Evolutionary conservation across 208 protist genomes (phyloP), one percentile per base, ranked within the genome.

Genomic region (Leishmania turanica): DNA sequence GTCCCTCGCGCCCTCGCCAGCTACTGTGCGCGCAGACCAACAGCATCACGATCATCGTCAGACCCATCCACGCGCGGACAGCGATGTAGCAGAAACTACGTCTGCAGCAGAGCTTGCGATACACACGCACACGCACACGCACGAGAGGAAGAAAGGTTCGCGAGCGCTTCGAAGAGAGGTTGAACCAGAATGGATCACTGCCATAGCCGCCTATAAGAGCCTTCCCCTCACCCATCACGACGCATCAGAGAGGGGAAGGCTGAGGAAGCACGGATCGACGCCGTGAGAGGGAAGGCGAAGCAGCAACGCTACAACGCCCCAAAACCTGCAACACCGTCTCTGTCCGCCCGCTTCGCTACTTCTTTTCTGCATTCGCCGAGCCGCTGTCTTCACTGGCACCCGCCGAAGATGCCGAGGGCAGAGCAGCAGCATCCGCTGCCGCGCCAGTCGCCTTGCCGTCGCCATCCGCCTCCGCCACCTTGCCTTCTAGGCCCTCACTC

Each of bases 401-500:
- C 51, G 13, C 49, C 19, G 31, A 31, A 62, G 73, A 47, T 66
- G 53, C 37, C 19, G 73, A 15, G 54, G 56, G 8, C 53, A 5
- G 49, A 1, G 53, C 45, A 72, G 27, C 76, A 19, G 42, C 74
- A 77, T 15, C 76, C 3, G 68, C 77, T 27, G 31, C 37, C 6
- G 2, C 66, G 9, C 8, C 68, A 7, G 51, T 45, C 34, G n/a
- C 53, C 68, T 72, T 62, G 49, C 47, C 51, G 17, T 74, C 51
- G 9, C 13, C 65, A 34, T 27, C 62, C 49, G 60, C 72, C 75
- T 88, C 85, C 77, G 78, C 80, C 64, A 37, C 75, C 56, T 81
- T 86, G 34, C 27, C 66, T 17, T 81, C 84, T 69, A 78, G 74
- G n/a, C 82, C 85, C 79, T 86, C 86, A 2, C 56, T 37, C n/a